A percentile compares a stretch with the other conserved stretches of the same genome.
These are phyloP conservation scores for Phaffia australis DNA, from an alignment of 768 basidiomycete genomes.

Conservation along the genomic window DNA sequence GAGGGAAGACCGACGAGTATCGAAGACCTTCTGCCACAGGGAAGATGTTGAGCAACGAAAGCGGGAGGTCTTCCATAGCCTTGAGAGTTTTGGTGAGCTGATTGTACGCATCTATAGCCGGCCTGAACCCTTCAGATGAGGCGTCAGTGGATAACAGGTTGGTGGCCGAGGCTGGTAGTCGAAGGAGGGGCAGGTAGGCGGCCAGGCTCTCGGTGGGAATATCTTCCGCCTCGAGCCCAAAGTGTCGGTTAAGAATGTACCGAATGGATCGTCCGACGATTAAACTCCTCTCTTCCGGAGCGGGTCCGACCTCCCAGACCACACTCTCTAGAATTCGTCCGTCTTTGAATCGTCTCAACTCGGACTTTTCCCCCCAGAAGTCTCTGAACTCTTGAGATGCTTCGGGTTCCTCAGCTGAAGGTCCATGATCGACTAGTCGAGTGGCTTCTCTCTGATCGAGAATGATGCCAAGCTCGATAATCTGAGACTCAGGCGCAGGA, in stretches of 20 bases:
- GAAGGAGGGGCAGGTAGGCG: conserved; percentile 33
- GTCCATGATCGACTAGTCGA: conserved; percentile 85
- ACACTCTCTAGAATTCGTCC: conserved; percentile 84
- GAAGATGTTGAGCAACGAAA: conserved; percentile 63
- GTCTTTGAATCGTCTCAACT: conserved; percentile 89
- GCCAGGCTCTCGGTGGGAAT: conserved; percentile 41
- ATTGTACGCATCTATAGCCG: conserved; percentile 69
- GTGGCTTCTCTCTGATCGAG: conserved; percentile 62
- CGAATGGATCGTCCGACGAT: conserved; percentile 64
- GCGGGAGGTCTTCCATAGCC: conserved; percentile 56
- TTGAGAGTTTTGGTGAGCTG: conserved; percentile 63
- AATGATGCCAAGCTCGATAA: conserved; percentile 62
- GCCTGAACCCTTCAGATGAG: conserved; percentile 36
- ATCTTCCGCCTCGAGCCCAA: conserved; percentile 45
- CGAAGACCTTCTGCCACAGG: conserved; percentile 64
- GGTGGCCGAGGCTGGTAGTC: conserved; percentile 37
- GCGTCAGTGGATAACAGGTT: conserved; percentile 35
- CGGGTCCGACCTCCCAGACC: conserved; percentile 78
- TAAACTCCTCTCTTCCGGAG: conserved; percentile 60
- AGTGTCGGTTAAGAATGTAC: conserved; percentile 66
- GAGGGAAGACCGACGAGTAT: conserved; percentile 70
- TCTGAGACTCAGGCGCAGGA: conserved; percentile 29
- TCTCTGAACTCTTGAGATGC: conserved; percentile 55
- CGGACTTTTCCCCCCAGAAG: conserved; percentile 86
- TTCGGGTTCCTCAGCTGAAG: conserved; percentile 46